These are phyloP conservation scores for Eucalyptus marginata DNA, from an alignment of 345 rosid genomes.

Conservation along the genomic window DNA sequence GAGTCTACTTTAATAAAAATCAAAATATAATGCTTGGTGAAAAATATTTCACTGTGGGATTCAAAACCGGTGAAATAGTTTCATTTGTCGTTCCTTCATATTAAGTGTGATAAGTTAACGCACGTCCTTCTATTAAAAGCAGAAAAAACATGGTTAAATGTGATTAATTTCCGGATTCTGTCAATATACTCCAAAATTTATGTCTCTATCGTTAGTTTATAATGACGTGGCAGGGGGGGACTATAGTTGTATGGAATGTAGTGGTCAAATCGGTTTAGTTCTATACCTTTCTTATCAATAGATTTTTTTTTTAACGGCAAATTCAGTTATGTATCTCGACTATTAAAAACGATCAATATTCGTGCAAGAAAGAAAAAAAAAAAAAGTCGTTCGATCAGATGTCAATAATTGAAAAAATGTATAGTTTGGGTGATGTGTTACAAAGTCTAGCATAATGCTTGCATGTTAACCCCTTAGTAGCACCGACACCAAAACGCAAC, in stretches of 20 bases:
- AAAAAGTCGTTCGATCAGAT: neutral
- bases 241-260: neutral
- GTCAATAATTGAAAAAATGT: neutral
- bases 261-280: no score
- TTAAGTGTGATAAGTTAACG: neutral
- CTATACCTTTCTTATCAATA: no score
- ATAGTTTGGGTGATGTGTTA: neutral
- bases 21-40: no score
- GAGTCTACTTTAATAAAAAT: no score
- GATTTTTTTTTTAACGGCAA: neutral
- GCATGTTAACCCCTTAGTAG: neutral
- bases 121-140: neutral
- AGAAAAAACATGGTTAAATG: neutral
- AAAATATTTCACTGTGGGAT: no score
- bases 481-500: accelerated
- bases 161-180: neutral
- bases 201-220: no score
- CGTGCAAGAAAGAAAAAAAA: no score
- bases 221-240: neutral
- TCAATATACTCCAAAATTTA: neutral
- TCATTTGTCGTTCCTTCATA: neutral
- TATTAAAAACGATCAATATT: neutral
- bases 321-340: neutral
- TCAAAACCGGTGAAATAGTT: neutral
- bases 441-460: neutral